Conservation (phyloP, 306 rosid genomes). For the Urtica urens region DNA sequence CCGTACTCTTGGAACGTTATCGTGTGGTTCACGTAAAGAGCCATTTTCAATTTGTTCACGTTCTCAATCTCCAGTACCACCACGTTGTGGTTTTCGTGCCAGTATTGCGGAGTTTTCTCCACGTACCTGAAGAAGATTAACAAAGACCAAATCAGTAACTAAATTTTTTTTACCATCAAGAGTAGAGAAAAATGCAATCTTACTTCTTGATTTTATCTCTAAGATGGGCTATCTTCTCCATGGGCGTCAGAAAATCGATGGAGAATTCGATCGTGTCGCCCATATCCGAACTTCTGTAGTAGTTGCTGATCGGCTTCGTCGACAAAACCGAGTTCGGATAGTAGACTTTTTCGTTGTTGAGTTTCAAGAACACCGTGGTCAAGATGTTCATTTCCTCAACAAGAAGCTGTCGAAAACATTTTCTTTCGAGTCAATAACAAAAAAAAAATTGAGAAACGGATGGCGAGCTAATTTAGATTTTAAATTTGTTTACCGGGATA, state of each 20-base stretch:
- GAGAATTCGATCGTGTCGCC: constrained; percentile 50
- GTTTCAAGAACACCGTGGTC: constrained; percentile 78
- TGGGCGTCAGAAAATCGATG: constrained; percentile 52
- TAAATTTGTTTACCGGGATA: constrained; percentile 40
- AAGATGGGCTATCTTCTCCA: constrained; percentile 57
- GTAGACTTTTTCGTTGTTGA: constrained; percentile 70
- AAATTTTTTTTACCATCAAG: not conserved
- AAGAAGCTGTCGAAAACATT: constrained; percentile 38
- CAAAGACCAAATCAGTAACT: constrained; percentile 7
- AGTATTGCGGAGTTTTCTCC: constrained; percentile 47
- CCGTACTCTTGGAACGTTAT: constrained; percentile 70
- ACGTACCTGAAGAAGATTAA: constrained; percentile 37
- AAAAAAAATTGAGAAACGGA: not conserved
- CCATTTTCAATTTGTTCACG: constrained; percentile 61
- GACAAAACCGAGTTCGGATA: constrained; percentile 81
- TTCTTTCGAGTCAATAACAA: constrained; percentile 5
- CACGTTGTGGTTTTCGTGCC: constrained; percentile 54
- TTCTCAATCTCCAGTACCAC: constrained; percentile 56
- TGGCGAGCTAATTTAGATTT: too few species aligned
- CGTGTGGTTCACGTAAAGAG: constrained; percentile 49
- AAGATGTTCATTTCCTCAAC: constrained; percentile 96
- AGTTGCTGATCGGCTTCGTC: constrained; percentile 72
- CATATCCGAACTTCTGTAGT: constrained; percentile 86
- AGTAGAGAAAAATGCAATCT: constrained; percentile 7
- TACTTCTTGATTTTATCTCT: constrained; percentile 47